phyloP scores from a whole-genome alignment of 176 grass and related monocot genomes.

The Hyparrhenia diplandra region DNA sequence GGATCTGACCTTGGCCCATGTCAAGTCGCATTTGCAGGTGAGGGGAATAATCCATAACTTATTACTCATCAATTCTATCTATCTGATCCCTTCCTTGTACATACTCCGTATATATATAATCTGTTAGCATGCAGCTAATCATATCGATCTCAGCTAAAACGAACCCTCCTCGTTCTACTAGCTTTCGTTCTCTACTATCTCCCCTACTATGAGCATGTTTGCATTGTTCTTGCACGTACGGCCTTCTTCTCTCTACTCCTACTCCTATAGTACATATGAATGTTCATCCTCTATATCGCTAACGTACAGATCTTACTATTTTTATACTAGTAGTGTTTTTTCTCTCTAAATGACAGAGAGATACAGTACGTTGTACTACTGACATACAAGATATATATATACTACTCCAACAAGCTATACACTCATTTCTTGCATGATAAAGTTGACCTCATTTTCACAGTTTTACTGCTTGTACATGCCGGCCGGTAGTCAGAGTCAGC shows the following conservation, averaged over 20 bases:
- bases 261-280: no score
- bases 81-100: neutral
- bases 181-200: neutral
- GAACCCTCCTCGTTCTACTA: neutral
- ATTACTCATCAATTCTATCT: neutral
- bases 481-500: neutral
- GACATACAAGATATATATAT: neutral
- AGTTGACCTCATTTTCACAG: constrained; percentile 11
- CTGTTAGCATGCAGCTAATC: neutral
- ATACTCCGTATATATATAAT: neutral
- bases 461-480: constrained; percentile 11
- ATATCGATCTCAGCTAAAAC: neutral
- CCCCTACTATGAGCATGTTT: neutral
- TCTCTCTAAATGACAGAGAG: neutral
- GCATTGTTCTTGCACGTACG: no score
- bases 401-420: neutral
- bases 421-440: neutral
- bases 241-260: no score
- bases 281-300: neutral
- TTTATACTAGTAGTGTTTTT: neutral
- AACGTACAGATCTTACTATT: constrained; percentile 10
- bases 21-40: constrained; percentile 97
- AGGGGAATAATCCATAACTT: neutral
- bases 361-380: neutral
- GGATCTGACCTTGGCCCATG: constrained; percentile 95